Evolutionary conservation across 495 filamentous ascomycete species (phyloP), one percentile per base, ranked within the genome.

Genomic region (Coniosporium apollinis): DNA sequence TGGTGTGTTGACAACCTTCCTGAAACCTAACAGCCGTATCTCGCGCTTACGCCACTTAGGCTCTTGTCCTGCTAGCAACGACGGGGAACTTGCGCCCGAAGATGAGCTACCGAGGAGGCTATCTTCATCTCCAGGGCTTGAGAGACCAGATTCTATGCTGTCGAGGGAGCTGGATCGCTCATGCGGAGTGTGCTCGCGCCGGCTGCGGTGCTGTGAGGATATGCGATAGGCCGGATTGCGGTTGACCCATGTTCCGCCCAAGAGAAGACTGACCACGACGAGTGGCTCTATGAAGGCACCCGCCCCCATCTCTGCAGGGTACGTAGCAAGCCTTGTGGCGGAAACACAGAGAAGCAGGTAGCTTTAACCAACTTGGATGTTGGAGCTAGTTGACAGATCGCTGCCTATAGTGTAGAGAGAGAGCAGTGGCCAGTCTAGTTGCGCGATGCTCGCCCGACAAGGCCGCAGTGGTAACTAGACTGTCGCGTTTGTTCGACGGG

Each of bases 191-290:
- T 40, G 14, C 15, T 36, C n/a, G 4, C 20, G 35, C 14, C 19
- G 13, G 7, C 15, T 35, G 6, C 20, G 14, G 5, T 35, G 15
- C 33, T 10, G 13, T 10, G 19, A 25, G 19, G 15, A 36, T 22
- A 48, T 35, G 39, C 37, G 42, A 20, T 46, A 49, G 11, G 24
- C 10, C 19, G 37, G 39, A 37, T 59, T 51, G 16, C 69, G 53
- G 34, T 73, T 73, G 35, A 73, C 66, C 66, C 66, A 71, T 9
- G 67, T 70, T 4, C 69, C 69, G 36, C 67, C 66, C 39, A 71
- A 64, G n/a, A 73, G 60, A 11, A 73, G 56, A 3, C 59, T 54
- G 24, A 73, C 51, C 10, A 73, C 67, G 5, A 65, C 61, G 21
- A 70, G 48, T 9, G 69, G 69, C 38, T 73, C 69, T 22, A 69